Percentiles rank a stretch among this genome's conserved stretches.
Conservation (phyloP, 2,329 filamentous ascomycete genomes). For the Cladosporium colombiae region DNA sequence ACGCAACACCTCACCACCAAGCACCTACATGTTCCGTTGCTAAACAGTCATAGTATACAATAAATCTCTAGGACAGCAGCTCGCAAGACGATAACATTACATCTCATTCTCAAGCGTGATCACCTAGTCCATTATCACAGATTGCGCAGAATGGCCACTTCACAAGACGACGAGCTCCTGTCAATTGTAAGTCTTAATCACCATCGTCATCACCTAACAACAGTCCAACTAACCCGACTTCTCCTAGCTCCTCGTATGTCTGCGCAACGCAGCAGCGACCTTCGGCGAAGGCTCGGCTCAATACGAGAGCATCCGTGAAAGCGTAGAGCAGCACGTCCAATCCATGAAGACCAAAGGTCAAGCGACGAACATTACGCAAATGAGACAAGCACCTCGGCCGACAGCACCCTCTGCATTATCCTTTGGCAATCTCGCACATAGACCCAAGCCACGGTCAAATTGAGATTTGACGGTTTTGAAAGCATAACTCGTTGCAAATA, state of each 20-base stretch:
- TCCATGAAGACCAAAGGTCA: conserved; percentile 29
- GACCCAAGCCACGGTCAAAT: background rate
- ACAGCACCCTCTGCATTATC: background rate
- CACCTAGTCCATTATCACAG: background rate
- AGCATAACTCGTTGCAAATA: background rate
- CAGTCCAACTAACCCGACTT: background rate
- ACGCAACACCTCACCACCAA: background rate
- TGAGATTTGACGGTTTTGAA: background rate
- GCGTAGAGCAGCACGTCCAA: conserved; percentile 36
- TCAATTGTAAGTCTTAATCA: conserved; percentile 23
- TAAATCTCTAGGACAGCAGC: background rate
- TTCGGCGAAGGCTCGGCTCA: conserved; percentile 38
- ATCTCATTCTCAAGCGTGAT: background rate
- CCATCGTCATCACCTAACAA: background rate
- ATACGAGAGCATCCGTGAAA: conserved; percentile 34
- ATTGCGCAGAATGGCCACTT: conserved; percentile 7
- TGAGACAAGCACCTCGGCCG: background rate
- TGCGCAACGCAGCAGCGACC: conserved; percentile 39
- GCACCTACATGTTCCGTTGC: background rate
- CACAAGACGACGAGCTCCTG: conserved; percentile 34
- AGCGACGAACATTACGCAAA: conserved; percentile 15
- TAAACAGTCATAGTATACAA: background rate
- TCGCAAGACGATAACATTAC: background rate
- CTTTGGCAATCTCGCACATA: conserved; percentile 1
- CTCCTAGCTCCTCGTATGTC: conserved; percentile 37